Conservation (phyloP, 208 protist species). For the Leishmania braziliensis region DNA sequence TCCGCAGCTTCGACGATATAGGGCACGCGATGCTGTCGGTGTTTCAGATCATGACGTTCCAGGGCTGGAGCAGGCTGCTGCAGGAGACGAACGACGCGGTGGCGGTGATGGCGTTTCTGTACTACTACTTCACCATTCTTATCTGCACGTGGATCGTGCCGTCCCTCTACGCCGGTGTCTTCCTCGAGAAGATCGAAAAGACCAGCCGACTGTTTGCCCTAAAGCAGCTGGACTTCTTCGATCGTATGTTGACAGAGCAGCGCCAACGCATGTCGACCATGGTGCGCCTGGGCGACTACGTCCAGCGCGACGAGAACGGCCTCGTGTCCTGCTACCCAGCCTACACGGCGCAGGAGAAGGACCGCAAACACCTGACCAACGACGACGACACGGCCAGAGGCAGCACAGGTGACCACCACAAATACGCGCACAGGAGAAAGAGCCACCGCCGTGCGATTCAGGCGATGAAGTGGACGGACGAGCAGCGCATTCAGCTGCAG, state of each 20-base stretch:
- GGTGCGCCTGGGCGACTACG: conserved; percentile 73
- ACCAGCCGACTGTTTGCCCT: conserved; percentile 73
- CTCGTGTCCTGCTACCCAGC: conserved; percentile 56
- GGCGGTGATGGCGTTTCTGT: conserved; percentile 69
- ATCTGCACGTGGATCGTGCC: conserved; percentile 89
- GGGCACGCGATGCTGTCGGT: conserved; percentile 83
- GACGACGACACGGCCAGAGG: conserved; percentile 22
- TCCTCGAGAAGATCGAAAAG: conserved; percentile 89
- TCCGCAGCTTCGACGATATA: conserved; percentile 93
- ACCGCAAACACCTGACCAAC: conserved; percentile 21
- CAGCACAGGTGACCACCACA: conserved; percentile 7
- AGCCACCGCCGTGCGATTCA: conserved; percentile 35
- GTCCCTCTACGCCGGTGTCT: conserved; percentile 87
- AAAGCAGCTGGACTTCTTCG: conserved; percentile 81
- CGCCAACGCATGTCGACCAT: conserved; percentile 60
- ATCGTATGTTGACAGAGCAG: conserved; percentile 81
- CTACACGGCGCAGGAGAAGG: conserved; percentile 20
- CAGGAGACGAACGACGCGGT: conserved; percentile 80
- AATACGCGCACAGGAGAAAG: conserved; percentile 3
- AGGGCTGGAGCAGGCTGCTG: conserved; percentile 89
- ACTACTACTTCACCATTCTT: conserved; percentile 85
- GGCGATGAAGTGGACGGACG: conserved; percentile 77
- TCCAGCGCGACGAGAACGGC: conserved; percentile 78
- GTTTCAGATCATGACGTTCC: conserved; percentile 91
- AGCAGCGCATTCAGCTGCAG: conserved; percentile 88